A percentile compares a stretch with the other conserved stretches of the same genome.
These are phyloP conservation scores for Fraxinus americana DNA, from an alignment of 257 asterid genomes.

Conservation along the genomic window DNA sequence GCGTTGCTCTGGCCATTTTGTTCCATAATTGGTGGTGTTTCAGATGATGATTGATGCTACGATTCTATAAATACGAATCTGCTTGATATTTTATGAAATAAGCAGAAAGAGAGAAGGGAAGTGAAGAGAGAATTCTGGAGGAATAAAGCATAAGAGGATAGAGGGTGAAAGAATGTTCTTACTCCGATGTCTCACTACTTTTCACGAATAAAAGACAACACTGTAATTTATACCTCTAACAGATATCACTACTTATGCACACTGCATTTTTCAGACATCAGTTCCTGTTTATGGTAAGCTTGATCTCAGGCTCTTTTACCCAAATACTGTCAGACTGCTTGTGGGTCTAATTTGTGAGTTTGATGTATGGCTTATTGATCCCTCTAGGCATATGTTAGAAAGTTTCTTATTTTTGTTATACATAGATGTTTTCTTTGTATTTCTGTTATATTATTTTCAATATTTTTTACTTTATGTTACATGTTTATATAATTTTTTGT, in stretches of 20 bases:
- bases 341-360: background rate
- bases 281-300: background rate
- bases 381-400: background rate
- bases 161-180: background rate
- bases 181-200: background rate
- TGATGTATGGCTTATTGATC: conserved; percentile 6
- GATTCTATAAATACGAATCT: background rate
- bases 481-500: background rate
- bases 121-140: background rate
- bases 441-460: background rate
- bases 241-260: background rate
- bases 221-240: background rate
- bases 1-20: background rate
- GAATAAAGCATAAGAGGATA: background rate
- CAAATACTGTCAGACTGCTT: conserved; percentile 2
- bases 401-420: background rate
- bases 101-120: background rate
- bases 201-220: background rate
- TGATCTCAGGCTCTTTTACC: background rate
- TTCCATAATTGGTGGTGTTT: background rate
- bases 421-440: background rate
- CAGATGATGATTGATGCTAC: background rate
- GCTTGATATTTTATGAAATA: conserved; percentile 2
- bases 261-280: background rate
- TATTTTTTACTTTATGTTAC: background rate